Evolutionary conservation across 768 basidiomycete species (phyloP).

Genomic region (Dacryopinax spathularia): DNA sequence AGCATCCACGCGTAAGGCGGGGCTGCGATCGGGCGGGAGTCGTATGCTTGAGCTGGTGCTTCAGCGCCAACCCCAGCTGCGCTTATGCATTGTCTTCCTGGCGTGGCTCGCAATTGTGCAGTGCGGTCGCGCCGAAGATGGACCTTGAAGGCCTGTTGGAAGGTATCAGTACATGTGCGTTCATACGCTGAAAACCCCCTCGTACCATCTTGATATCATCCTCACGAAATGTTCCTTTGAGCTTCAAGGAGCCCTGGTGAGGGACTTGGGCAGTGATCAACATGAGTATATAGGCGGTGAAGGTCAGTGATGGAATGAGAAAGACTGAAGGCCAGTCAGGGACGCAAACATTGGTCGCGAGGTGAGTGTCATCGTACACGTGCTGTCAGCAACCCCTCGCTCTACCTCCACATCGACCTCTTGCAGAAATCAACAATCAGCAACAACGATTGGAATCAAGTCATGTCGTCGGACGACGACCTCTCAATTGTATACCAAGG

Average conservation of each 20-base stretch:
- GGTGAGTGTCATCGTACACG: neutral
- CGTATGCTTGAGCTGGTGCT: neutral
- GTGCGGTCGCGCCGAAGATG: neutral
- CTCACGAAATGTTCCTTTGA: neutral
- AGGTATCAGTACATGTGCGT: neutral
- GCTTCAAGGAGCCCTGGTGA: neutral
- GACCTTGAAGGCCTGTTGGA: neutral
- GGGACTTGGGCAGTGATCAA: neutral
- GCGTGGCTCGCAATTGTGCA: neutral
- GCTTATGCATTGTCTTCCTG: neutral
- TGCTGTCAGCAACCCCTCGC: neutral
- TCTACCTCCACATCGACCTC: neutral
- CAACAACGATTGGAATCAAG: no score
- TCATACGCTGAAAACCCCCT: neutral
- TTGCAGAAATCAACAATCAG: neutral
- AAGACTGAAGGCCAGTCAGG: neutral
- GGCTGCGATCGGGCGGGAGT: neutral
- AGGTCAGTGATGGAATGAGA: neutral
- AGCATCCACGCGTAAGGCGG: neutral
- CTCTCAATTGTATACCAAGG: neutral
- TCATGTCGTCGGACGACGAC: no score
- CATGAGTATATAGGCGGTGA: no score
- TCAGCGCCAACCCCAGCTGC: neutral
- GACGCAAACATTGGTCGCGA: neutral
- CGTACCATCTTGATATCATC: neutral